Conservation (phyloP, 495 filamentous ascomycete species). For the Parathielavia hyrcaniae region DNA sequence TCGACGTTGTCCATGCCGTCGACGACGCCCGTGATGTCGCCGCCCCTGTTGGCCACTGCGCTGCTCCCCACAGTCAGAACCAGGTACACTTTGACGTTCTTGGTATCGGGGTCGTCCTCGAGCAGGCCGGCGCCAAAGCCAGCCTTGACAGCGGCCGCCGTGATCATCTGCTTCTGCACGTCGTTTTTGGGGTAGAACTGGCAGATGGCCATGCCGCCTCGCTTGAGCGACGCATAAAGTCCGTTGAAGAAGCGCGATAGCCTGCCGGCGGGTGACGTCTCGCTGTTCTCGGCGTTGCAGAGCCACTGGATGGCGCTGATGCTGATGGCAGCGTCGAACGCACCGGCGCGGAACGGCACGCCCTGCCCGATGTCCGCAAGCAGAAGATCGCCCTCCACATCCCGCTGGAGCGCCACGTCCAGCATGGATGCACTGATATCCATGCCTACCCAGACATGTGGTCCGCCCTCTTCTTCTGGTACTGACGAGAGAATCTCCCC, state of each 20-base stretch:
- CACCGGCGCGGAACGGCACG: conserved; percentile 84
- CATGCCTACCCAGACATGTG: conserved; percentile 92
- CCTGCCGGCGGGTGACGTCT: conserved; percentile 69
- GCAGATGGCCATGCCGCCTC: conserved; percentile 87
- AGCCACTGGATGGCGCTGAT: conserved; percentile 97
- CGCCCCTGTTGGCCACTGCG: conserved; percentile 53
- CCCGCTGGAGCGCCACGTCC: conserved; percentile 80
- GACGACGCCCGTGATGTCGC: conserved; percentile 82
- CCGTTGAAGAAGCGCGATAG: conserved; percentile 83
- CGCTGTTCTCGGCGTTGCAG: conserved; percentile 86
- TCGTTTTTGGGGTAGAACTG: conserved; percentile 99
- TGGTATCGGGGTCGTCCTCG: conserved; percentile 92
- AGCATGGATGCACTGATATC: conserved; percentile 93
- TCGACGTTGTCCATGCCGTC: conserved; percentile 82
- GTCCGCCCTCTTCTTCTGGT: conserved; percentile 61
- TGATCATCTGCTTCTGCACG: conserved; percentile 84
- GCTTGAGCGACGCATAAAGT: conserved; percentile 74
- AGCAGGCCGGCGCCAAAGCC: conserved; percentile 93
- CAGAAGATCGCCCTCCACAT: conserved; percentile 85
- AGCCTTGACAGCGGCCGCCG: conserved; percentile 76
- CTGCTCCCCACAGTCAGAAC: conserved; percentile 85
- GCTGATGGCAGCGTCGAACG: conserved; percentile 90
- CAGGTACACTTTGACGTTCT: conserved; percentile 90
- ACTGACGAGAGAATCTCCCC: conserved; percentile 81
- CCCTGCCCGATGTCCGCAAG: conserved; percentile 94